Evolutionary conservation across 768 basidiomycete genomes (phyloP), one percentile per base, ranked within the genome.

Genomic region (Kwoniella mangroviensis): DNA sequence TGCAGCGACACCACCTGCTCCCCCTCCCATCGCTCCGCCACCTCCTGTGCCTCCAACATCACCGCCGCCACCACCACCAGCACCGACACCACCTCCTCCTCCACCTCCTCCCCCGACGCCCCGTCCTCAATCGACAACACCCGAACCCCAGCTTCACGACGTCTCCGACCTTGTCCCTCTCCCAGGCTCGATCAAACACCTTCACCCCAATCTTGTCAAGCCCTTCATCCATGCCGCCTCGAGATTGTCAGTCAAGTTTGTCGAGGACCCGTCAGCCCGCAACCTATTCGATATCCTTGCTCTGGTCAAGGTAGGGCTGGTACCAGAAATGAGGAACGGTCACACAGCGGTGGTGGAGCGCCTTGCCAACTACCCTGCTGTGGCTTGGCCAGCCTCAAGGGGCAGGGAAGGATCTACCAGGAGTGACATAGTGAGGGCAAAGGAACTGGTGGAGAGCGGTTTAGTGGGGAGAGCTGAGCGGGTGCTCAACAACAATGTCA

Each of bases 381-480:
- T 63, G 4, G 3, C 63, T 1, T 51, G 24, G 49, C 63, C 63
- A 2, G 45, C 2, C 2, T 10, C 5, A 3, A 19, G 15, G 10
- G 5, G 1, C 19, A 1, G 1, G 17, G 10, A 4, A 53, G 17
- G 11, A 12, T 12, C 7, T 2, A 26, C 63, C 2, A 49, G 26
- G 22, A 63, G 63, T 26, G n/a, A 22, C 4, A 17, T 19, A 9
- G 1, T 43, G 3, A 1, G 45, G 43, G 66, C 66, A 1, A 67
- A 49, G 22, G 28, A 43, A 13, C 40, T 67, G 19, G 57, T 67
- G n/a, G 42, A 67, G 19, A 41, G 19, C 19, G 66, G 66, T 3
- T 26, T 67, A 11, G 40, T 67, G 1, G 26, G 66, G 57, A 67
- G 60, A 26, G 66, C 57, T 2, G 66, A 60, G 26, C 2, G 57